Evolutionary conservation across 768 basidiomycete genomes (phyloP).

Genomic region (Termitomyces bulborhizus): DNA sequence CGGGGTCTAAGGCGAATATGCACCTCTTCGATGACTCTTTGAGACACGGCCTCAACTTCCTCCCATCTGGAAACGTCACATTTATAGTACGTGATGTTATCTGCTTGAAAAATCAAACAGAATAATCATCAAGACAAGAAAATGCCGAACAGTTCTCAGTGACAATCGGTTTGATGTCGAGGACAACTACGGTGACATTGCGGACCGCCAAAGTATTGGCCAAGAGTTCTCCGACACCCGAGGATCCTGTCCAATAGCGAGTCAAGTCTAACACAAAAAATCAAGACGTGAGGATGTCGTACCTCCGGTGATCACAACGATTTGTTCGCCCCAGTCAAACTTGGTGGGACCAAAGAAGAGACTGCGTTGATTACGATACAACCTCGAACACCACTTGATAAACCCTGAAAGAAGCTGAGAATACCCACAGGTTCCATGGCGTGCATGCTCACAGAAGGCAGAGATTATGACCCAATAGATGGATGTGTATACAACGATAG

Average conservation of each 20-base stretch:
- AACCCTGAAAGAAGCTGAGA: conserved; percentile 39
- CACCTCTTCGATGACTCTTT: conserved; percentile 75
- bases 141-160: conserved; percentile 64
- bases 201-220: conserved; percentile 83
- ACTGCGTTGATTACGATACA: conserved; percentile 73
- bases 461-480: conserved; percentile 56
- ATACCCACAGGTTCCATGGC: not conserved
- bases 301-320: conserved; percentile 92
- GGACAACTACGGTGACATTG: conserved; percentile 77
- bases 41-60: conserved; percentile 72
- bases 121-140: not conserved
- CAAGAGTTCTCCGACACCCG: conserved; percentile 83
- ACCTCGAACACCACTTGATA: conserved; percentile 59
- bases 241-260: conserved; percentile 50
- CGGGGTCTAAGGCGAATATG: conserved; percentile 6
- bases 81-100: conserved; percentile 79
- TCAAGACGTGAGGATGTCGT: conserved; percentile 14
- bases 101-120: conserved; percentile 25
- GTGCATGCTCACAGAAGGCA: conserved; percentile 53
- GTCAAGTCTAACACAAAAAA: not conserved
- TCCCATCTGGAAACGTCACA: conserved; percentile 91
- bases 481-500: conserved; percentile 43
- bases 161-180: conserved; percentile 74
- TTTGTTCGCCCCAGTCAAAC: conserved; percentile 84
- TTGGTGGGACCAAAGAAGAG: conserved; percentile 52